These are phyloP conservation scores for Russula dissimulans DNA, from an alignment of 768 basidiomycete species.

Conservation along the genomic window DNA sequence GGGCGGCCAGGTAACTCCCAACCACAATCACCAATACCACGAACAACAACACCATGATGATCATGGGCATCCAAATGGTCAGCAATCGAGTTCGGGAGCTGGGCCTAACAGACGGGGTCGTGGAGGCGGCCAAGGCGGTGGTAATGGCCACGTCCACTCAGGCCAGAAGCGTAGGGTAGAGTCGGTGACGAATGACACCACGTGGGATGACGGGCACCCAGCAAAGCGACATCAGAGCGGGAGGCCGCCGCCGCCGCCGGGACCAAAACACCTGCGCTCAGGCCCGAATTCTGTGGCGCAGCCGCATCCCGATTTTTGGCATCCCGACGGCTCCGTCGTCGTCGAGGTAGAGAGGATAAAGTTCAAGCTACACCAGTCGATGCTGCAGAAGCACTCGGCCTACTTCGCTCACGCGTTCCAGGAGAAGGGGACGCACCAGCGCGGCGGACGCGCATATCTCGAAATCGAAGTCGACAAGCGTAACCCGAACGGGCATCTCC, in stretches of 20 bases:
- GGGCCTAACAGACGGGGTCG: background rate
- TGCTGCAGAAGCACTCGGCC: slow-evolving; percentile 26
- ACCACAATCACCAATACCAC: background rate
- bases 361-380: slow-evolving; percentile 31
- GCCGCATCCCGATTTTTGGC: slow-evolving; percentile 26
- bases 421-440: background rate
- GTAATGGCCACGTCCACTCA: background rate
- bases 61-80: background rate
- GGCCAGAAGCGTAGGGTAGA: background rate
- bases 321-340: slow-evolving; percentile 29
- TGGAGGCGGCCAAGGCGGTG: background rate
- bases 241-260: background rate
- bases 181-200: background rate
- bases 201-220: background rate
- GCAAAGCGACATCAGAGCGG: background rate
- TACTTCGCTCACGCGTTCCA: slow-evolving; percentile 28
- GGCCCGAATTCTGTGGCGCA: background rate
- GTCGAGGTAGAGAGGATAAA: slow-evolving; percentile 28
- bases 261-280: background rate
- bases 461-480: slow-evolving; percentile 1
- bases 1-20: background rate
- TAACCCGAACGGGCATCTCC: slow-evolving; percentile 1
- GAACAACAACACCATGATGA: background rate
- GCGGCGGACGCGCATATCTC: background rate
- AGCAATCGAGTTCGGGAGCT: background rate